Evolutionary conservation across 805 yeast genomes (phyloP).

Genomic region (Brettanomyces sp.): DNA sequence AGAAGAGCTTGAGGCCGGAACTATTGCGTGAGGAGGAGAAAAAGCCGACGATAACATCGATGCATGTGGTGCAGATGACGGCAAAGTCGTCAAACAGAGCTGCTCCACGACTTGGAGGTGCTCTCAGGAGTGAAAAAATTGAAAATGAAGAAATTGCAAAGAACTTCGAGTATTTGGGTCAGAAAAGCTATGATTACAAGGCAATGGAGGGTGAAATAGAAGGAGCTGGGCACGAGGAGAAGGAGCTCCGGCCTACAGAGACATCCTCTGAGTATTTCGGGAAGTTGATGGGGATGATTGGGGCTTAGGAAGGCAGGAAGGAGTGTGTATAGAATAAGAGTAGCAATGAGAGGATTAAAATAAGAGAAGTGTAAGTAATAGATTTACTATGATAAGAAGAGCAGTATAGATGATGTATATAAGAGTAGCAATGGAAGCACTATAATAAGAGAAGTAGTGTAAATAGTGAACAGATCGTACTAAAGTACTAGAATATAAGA

Average conservation of each 20-base stretch:
- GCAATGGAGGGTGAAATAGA: slow-evolving; percentile 3
- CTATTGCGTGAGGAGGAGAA: slow-evolving; percentile 48
- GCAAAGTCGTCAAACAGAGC: slow-evolving; percentile 55
- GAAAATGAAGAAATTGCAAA: slow-evolving; percentile 52
- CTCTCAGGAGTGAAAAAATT: slow-evolving; percentile 50
- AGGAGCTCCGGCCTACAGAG: slow-evolving; percentile 13
- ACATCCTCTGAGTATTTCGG: slow-evolving; percentile 26
- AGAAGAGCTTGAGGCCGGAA: slow-evolving; percentile 50
- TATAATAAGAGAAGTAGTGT: too few species aligned
- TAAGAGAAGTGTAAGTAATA: too few species aligned
- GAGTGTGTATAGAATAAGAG: neutral
- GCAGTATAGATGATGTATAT: too few species aligned
- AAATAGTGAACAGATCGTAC: too few species aligned
- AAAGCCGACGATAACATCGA: slow-evolving; percentile 30
- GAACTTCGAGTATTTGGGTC: slow-evolving; percentile 7
- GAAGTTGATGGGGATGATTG: slow-evolving; percentile 15
- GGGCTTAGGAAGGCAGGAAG: neutral
- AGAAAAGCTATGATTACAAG: slow-evolving; percentile 3
- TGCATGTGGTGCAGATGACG: slow-evolving; percentile 68
- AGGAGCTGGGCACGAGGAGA: slow-evolving; percentile 1
- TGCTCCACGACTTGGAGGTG: slow-evolving; percentile 58
- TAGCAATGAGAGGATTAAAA: neutral
- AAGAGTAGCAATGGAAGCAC: too few species aligned
- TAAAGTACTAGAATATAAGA: too few species aligned
- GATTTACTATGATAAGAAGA: too few species aligned